Base-by-base conservation (phyloP, 306 rosid genomes). In the Vachellia collinsii region DNA sequence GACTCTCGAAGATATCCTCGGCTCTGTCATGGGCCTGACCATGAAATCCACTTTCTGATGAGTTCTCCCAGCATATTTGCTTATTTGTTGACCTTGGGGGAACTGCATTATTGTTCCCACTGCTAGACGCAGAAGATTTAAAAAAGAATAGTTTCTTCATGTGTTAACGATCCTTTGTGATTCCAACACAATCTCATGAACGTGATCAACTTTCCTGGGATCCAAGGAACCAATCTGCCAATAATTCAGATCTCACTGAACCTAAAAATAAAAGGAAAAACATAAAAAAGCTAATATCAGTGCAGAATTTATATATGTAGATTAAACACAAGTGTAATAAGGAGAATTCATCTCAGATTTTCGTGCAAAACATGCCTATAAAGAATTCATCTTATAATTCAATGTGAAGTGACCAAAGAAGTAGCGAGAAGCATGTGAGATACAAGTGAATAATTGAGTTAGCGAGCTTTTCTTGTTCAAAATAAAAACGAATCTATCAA, bases 71-170 rank as follows among this genome's bases (percentile, higher is more conserved):
- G 38, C 83, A 48, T 75, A 58, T 22, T 76, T 89, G 87, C 80
- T 89, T 87, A 12, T 84, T 89, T 50, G 77, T 76, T 68, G 93
- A 61, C 44, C 81, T 74, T 19, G 98, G 82, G 19, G 92, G 83
- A 80, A 82, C 76, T 56, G 74, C 79, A 58, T 85, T 82, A 56
- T 51, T 85, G 83, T 83, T 87, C 39, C 88, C 94, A 76, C 88
- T 82, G 86, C 88, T 83, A 41, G 97, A 83, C 12, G 86, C 85
- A 53, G 98, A 90, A 46, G 97, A 88, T 86, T 89, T 90, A 80
- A 95, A 93, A 88, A 85, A 91, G 85, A 95, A 95, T 34, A 91
- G 84, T 84, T 90, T 93, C 97, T 89, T 95, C 99, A 95, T 93
- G 70, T 69, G 81, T 79, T 59, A 63, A 77, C 50, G 83, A 79